These are phyloP conservation scores for Kwoniella heveanensis DNA, from an alignment of 768 basidiomycete species.

Conservation along the genomic window DNA sequence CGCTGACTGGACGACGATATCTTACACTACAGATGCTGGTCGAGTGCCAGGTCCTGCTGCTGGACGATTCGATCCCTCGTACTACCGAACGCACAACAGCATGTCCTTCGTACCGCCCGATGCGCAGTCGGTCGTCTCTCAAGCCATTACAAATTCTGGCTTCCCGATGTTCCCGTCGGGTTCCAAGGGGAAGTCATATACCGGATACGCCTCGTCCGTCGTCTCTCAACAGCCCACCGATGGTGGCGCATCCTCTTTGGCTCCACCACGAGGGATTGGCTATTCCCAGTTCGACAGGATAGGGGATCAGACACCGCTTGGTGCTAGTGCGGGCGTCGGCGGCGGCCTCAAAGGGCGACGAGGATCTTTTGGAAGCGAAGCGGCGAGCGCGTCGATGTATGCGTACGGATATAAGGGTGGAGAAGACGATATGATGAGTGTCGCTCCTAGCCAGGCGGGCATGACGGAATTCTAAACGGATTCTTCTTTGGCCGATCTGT, in stretches of 20 bases:
- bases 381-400: slow-evolving; percentile 49
- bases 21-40: not conserved
- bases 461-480: slow-evolving; percentile 49
- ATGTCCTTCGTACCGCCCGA: slow-evolving; percentile 79
- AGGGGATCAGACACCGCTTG: slow-evolving; percentile 57
- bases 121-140: slow-evolving; percentile 91
- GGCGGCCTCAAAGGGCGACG: slow-evolving; percentile 5
- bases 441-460: slow-evolving; percentile 56
- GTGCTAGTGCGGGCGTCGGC: not conserved
- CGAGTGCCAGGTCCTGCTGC: slow-evolving; percentile 74
- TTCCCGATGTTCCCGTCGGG: slow-evolving; percentile 66
- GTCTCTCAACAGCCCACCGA: slow-evolving; percentile 80
- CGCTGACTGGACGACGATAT: not conserved
- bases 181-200: slow-evolving; percentile 72
- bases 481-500: no score
- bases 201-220: slow-evolving; percentile 83
- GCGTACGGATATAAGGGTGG: slow-evolving; percentile 55
- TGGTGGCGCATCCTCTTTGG: slow-evolving; percentile 14
- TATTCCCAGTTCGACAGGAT: slow-evolving; percentile 91
- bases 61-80: slow-evolving; percentile 91
- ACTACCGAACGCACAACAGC: slow-evolving; percentile 93
- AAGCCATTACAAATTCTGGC: slow-evolving; percentile 72
- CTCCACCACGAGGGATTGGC: slow-evolving; percentile 68
- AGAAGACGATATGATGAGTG: slow-evolving; percentile 50
- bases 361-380: slow-evolving; percentile 37